Base-by-base conservation (phyloP, 441 rosid species). In the Gossypium trilobum region DNA sequence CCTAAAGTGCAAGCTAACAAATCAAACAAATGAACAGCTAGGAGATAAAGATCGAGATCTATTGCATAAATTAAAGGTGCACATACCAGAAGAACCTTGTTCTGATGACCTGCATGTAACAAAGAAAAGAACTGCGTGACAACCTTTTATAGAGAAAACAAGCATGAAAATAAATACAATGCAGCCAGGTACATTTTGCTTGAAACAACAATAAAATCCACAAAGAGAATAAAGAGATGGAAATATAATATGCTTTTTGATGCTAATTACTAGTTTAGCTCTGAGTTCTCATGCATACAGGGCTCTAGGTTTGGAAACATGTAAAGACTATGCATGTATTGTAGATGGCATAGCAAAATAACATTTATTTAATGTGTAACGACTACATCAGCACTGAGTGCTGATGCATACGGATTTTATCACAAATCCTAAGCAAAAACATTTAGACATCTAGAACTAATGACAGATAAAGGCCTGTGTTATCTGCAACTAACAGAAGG, bases 71-170 rank as follows among this genome's bases (percentile, higher is more conserved):
- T 27, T 59, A 25, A 73, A 19, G 46, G 11, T 33, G 16, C 76
- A 78, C 77, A 17, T 88, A 95, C 97, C 99, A 55, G 91, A 84
- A 71, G 88, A 73, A 23, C 89, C 83, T 69, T 84, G 87, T 68
- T 90, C 94, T 0, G 86, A 86, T 57, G 96, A 83, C 83, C 99
- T 95, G 95, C 85, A 78, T n/a, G 50, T 11, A 1, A 74, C 50
- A 69, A 69, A 77, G 68, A 75, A 75, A 66, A 73, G 44, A 57
- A 77, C 69, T 1, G 50, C 27, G 68, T 79, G 29, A 85, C 29
- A 69, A 74, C 64, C 71, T 20, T 58, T 33, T 39, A 72, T 42
- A 58, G 71, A 46, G 60, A 73, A 79, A 68, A 58, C 16, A 71
- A 52, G 67, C 5, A 36, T 3, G 33, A n/a, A 51, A 51, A 20